phyloP scores from a whole-genome alignment of 2,329 filamentous ascomycete species.

The Daldinia sp. region DNA sequence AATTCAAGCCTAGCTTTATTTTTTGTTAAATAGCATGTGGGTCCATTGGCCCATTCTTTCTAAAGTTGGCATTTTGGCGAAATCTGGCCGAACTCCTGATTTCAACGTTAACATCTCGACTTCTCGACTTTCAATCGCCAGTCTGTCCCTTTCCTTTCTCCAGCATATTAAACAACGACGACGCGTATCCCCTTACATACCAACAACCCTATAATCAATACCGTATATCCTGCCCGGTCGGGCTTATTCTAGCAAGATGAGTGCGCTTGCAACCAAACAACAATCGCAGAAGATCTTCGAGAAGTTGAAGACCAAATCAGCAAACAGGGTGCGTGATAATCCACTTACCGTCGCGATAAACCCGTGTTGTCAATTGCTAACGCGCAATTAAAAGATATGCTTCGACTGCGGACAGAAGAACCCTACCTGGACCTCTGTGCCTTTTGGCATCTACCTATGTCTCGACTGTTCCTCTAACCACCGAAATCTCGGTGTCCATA shows the following conservation, averaged over 20 bases:
- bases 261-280: conserved; percentile 83
- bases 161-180: background rate
- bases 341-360: background rate
- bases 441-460: conserved; percentile 97
- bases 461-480: conserved; percentile 98
- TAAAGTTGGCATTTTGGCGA: conserved; percentile 46
- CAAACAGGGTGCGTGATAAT: conserved; percentile 82
- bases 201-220: conserved; percentile 1
- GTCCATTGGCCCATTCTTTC: conserved; percentile 35
- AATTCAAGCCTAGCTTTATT: conserved; percentile 31
- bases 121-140: conserved; percentile 1
- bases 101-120: conserved; percentile 22
- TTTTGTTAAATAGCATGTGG: conserved; percentile 20
- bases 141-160: background rate
- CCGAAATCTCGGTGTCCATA: conserved; percentile 97
- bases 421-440: conserved; percentile 97
- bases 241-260: conserved; percentile 64
- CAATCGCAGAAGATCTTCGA: conserved; percentile 98
- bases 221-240: conserved; percentile 7
- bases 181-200: background rate
- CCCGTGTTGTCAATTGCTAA: conserved; percentile 31
- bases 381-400: conserved; percentile 72
- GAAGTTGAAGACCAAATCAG: conserved; percentile 92
- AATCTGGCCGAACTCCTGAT: conserved; percentile 54
- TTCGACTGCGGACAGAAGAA: conserved; percentile 99